These are phyloP conservation scores for Ustanciosporium gigantosporum DNA, from an alignment of 1,284 basidiomycete genomes.

Conservation along the genomic window DNA sequence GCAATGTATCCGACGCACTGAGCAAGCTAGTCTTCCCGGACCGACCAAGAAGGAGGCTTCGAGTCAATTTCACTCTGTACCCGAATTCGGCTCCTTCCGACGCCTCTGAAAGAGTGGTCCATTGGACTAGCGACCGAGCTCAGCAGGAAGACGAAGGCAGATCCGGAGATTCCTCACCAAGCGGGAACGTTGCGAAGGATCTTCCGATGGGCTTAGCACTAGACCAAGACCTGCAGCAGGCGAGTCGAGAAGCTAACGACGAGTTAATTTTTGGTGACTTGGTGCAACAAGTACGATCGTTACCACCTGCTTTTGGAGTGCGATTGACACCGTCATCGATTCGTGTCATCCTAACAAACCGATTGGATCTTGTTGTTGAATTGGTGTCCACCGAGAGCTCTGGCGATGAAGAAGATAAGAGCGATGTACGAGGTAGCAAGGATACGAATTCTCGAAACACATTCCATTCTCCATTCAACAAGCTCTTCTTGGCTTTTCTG, in stretches of 20 bases:
- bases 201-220: slow-evolving; percentile 7
- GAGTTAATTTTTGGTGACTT: slow-evolving; percentile 44
- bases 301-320: slow-evolving; percentile 31
- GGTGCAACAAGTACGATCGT: slow-evolving; percentile 25
- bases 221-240: slow-evolving; percentile 40
- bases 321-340: slow-evolving; percentile 28
- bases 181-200: too few species aligned
- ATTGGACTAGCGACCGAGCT: slow-evolving; percentile 29
- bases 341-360: slow-evolving; percentile 24
- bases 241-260: slow-evolving; percentile 45
- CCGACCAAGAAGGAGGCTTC: slow-evolving; percentile 32
- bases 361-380: slow-evolving; percentile 23
- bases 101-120: neutral
- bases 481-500: slow-evolving; percentile 19
- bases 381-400: slow-evolving; percentile 16
- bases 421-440: neutral
- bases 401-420: too few species aligned
- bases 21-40: slow-evolving; percentile 45
- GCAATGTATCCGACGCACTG: neutral
- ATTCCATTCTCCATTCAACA: slow-evolving; percentile 11
- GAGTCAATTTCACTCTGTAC: slow-evolving; percentile 32
- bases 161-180: too few species aligned
- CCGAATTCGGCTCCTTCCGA: neutral
- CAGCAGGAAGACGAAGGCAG: neutral
- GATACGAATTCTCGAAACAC: too few species aligned